phyloP scores from a whole-genome alignment of 2,329 filamentous ascomycete species.

The Fusarium cicatricum region DNA sequence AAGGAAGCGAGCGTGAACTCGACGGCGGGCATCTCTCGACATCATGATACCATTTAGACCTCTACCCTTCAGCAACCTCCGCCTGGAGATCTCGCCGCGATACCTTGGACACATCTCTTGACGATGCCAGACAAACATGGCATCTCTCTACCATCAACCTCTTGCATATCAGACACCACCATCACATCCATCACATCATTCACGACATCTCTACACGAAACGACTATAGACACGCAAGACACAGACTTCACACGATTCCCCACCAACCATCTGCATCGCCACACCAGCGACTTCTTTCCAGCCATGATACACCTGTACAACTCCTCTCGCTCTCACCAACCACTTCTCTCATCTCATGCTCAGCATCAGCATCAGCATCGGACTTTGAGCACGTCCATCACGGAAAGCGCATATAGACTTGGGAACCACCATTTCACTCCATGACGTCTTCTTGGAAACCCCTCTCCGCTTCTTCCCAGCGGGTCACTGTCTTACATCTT shows the following conservation, averaged over 20 bases:
- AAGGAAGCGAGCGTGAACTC: conserved; percentile 6
- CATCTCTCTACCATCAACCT: conserved; percentile 14
- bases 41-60: conserved; percentile 35
- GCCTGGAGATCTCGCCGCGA: background rate
- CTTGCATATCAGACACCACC: background rate
- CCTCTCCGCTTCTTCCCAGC: background rate
- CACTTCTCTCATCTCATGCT: conserved; percentile 6
- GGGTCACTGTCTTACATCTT: conserved; percentile 15
- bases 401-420: conserved; percentile 38
- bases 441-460: too few relatives aligned
- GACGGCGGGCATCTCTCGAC: conserved; percentile 15
- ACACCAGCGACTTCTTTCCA: conserved; percentile 1
- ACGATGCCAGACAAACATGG: background rate
- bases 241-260: conserved; percentile 1
- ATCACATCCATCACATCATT: conserved; percentile 22
- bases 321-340: conserved; percentile 20
- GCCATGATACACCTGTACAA: conserved; percentile 19
- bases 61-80: conserved; percentile 7
- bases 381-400: conserved; percentile 12
- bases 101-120: background rate
- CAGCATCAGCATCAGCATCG: conserved; percentile 23
- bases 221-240: conserved; percentile 36
- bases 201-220: conserved; percentile 29
- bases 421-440: conserved; percentile 9
- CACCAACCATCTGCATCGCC: conserved; percentile 5